Evolutionary conservation across 2,329 filamentous ascomycete genomes (phyloP), one percentile per base, ranked within the genome.

Genomic region (Kalmusia sp.): DNA sequence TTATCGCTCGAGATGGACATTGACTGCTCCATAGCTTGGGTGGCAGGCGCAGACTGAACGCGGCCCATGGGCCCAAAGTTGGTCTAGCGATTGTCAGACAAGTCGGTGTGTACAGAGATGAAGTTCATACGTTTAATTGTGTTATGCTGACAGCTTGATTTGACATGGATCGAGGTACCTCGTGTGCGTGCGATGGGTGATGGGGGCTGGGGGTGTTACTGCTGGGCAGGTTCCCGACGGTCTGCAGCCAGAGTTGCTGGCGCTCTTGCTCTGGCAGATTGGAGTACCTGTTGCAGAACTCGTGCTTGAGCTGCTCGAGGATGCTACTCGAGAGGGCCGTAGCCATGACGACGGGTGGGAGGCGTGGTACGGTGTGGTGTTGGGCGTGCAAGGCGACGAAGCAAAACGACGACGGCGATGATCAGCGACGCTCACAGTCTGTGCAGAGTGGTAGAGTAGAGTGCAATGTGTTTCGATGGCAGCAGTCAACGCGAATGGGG

Each of bases 91-190:
- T 51, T 17, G 68, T 74, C 71, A 76, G 70, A 69, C 55, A 31
- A 31, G 55, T 58, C 52, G 51, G 49, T 57, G 52, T 22, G 54
- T 19, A 49, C 69, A 73, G 71, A 68, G 25, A 52, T 40, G 53
- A 53, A 35, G 48, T 57, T 55, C 71, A 68, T 76, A 76, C 73
- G 58, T 64, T 61, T 43, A 66, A 52, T 28, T 70, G 59, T 8
- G 56, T 55, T 55, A 64, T 54, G 43, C 57, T 60, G 53, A 63
- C 56, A 43, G 59, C 41, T 49, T 51, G 52, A 41, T 51, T 67
- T 41, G 70, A 61, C 68, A 75, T 69, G 46, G 69, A 68, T 38
- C 72, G 69, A 48, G 73, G 73, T 41, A 65, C 64, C 43, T 74
- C 64, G 28, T 67, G 54, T 40, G 61, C 62, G 49, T 62, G 62